phyloP scores from a whole-genome alignment of 768 basidiomycete genomes.

The Rhodosporidiobolus sp. region DNA sequence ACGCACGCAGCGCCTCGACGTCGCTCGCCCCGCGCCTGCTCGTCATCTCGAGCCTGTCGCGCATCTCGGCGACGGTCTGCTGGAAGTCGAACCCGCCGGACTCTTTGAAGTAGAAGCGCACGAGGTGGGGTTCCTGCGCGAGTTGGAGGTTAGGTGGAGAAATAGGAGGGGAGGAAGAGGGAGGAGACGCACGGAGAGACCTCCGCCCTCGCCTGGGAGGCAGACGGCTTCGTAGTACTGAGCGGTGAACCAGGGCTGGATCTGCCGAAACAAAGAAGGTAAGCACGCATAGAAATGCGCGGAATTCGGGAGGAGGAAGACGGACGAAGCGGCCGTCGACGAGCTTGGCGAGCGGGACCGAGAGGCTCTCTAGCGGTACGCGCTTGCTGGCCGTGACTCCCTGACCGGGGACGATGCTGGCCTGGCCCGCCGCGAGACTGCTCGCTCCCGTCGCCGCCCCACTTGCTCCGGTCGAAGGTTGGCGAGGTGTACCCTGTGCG shows the following conservation, averaged over 20 bases:
- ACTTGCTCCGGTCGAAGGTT: background rate
- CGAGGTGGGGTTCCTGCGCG: conserved; percentile 13
- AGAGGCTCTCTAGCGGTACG: background rate
- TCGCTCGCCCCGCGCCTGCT: background rate
- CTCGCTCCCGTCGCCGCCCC: background rate
- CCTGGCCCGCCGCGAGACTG: conserved; percentile 1
- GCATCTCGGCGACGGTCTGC: conserved; percentile 30
- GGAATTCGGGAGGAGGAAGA: no score
- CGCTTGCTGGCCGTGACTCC: background rate
- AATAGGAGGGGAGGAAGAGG: background rate
- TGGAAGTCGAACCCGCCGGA: conserved; percentile 35
- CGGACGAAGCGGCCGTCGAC: conserved; percentile 28
- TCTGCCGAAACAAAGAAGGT: no score
- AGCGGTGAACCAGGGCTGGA: conserved; percentile 37
- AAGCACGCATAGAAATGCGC: no score
- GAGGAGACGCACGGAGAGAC: conserved; percentile 2
- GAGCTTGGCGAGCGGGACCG: conserved; percentile 18
- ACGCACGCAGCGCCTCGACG: conserved; percentile 9
- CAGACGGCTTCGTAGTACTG: conserved; percentile 22
- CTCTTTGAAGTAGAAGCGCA: conserved; percentile 37
- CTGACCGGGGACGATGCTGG: background rate
- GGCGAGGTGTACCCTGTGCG: background rate
- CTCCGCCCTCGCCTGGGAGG: conserved; percentile 4
- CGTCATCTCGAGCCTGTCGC: conserved; percentile 6
- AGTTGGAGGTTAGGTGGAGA: background rate